A percentile compares a stretch with the other conserved stretches of the same genome.
phyloP scores from a whole-genome alignment of 192 early-diverging fungal genomes.

The Dissophora globulifera region DNA sequence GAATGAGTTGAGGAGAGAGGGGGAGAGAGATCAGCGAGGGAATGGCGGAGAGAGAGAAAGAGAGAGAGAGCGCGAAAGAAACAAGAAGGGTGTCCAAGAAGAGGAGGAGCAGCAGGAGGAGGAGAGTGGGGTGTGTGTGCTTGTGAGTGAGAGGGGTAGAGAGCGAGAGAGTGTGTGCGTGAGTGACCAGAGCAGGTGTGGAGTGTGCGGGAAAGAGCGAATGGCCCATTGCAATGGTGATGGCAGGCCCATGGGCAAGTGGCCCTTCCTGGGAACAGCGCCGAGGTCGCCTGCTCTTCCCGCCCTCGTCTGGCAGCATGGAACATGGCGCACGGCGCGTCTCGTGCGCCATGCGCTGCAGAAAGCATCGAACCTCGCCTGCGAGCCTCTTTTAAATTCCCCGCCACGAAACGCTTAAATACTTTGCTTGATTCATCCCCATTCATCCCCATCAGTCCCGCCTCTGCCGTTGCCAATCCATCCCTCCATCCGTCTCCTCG shows the following conservation, averaged over 20 bases:
- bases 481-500: background rate
- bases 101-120: background rate
- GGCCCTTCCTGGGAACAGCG: no score
- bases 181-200: background rate
- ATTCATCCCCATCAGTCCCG: background rate
- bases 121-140: no score
- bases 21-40: background rate
- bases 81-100: no score
- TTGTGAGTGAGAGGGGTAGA: background rate
- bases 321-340: no score
- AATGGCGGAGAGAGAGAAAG: background rate
- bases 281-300: no score
- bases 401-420: no score
- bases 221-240: background rate
- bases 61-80: slow-evolving; percentile 10
- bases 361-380: background rate
- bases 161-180: background rate
- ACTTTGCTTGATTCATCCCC: no score
- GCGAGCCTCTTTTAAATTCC: background rate
- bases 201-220: background rate
- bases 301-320: background rate
- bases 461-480: background rate
- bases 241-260: no score
- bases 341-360: no score
- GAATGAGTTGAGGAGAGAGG: background rate